Percentiles rank a stretch among this genome's conserved stretches.
Conservation (phyloP, 805 yeast species). For the Debaryomyces castellii region DNA sequence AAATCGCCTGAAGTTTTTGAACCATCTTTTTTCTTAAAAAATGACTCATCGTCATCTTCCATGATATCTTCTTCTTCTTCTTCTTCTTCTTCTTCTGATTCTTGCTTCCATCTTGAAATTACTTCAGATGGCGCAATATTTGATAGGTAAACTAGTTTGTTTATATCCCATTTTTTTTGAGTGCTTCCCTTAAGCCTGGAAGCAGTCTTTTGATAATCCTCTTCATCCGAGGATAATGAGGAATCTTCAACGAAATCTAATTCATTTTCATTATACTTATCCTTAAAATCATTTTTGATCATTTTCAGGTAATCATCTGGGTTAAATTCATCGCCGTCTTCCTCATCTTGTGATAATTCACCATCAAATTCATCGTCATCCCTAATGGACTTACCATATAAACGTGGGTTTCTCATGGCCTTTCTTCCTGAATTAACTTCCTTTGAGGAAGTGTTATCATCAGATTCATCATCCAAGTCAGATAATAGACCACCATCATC, state of each 20-base stretch:
- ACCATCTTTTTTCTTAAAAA: slow-evolving; percentile 50
- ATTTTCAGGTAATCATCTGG: slow-evolving; percentile 40
- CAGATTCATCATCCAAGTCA: slow-evolving; percentile 32
- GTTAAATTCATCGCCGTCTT: slow-evolving; percentile 38
- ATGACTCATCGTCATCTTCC: slow-evolving; percentile 53
- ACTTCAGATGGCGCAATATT: slow-evolving; percentile 75
- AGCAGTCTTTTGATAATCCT: slow-evolving; percentile 52
- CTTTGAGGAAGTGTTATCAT: slow-evolving; percentile 25
- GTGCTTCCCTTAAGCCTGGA: slow-evolving; percentile 54
- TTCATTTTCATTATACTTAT: slow-evolving; percentile 33
- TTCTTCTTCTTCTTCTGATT: slow-evolving; percentile 37
- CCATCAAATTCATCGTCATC: slow-evolving; percentile 47
- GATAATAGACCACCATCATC: slow-evolving; percentile 32
- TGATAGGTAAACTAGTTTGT: slow-evolving; percentile 75
- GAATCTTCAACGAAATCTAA: slow-evolving; percentile 48
- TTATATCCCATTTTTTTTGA: slow-evolving; percentile 71
- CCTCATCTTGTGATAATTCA: slow-evolving; percentile 43
- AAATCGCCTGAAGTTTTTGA: slow-evolving; percentile 26
- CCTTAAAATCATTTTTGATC: slow-evolving; percentile 49
- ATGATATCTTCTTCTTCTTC: slow-evolving; percentile 42
- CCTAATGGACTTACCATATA: slow-evolving; percentile 52
- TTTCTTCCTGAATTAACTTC: slow-evolving; percentile 59
- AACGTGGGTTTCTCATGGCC: slow-evolving; percentile 58
- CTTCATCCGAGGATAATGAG: slow-evolving; percentile 40
- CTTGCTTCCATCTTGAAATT: slow-evolving; percentile 67